Evolutionary conservation across 2,329 filamentous ascomycete species (phyloP), one percentile per base, ranked within the genome.

Genomic region (Claviceps sp.): DNA sequence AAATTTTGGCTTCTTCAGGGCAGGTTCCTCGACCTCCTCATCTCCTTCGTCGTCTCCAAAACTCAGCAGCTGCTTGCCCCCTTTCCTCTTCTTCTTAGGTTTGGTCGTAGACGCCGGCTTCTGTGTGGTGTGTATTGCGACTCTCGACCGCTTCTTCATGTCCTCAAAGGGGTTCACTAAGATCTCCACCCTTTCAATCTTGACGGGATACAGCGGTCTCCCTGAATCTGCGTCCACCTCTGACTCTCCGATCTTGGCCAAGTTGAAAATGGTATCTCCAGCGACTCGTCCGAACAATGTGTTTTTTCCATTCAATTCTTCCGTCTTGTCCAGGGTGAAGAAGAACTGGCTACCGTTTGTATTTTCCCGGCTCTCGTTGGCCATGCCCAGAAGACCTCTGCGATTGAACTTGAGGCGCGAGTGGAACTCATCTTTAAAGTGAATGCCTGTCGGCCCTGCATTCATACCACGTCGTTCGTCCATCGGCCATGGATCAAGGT

Each of bases 271-370:
- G 16, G 91, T 96, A 58, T 97, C 89, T 30, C 91, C 93, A 38
- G 87, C 89, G 45, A 98, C 79, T 52, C 93, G 77, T 18, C 93
- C 93, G 72, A 98, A 97, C 66, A 97, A 72, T 0, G 93, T 97
- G 67, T 96, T 96, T 69, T 87, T 88, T 49, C 85, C 86, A 59
- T 85, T 88, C 62, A 98, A 67, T 72, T 97, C 89, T 26, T 89
- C 83, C 24, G 90, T 76, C 63, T 85, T 89, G 56, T 82, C 89
- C 50, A 98, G 70, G 0, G 93, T 97, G 55, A 98, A 84, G 72
- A 98, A 98, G 74, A 97, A 97, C 68, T 98, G 93, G 66, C 89
- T 95, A 37, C 89, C 87, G 70, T 97, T 97, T 51, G 87, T 87
- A 61, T 90, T 76, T 34, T 78, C 77, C 49, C 71, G 72, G 46